Percentiles rank a stretch among this genome's conserved stretches.
phyloP scores from a whole-genome alignment of 345 rosid species.

The Melaleuca quinquenervia region DNA sequence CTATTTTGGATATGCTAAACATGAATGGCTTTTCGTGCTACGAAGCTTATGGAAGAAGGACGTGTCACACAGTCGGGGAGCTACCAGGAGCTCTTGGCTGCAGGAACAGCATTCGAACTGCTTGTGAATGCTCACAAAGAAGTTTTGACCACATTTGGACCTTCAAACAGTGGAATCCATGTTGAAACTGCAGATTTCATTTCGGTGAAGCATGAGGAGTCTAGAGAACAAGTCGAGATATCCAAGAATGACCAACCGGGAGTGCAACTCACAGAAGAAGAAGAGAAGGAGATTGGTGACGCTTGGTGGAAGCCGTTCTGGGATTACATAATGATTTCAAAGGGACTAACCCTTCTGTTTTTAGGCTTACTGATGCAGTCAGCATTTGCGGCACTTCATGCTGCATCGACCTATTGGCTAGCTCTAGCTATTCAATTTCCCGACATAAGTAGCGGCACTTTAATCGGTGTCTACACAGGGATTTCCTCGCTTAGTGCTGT shows the following conservation, averaged over 20 bases:
- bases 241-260: neutral
- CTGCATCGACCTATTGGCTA: constrained; percentile 18
- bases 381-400: constrained; percentile 15
- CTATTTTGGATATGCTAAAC: neutral
- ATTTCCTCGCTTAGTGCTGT: constrained; percentile 4
- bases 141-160: constrained; percentile 5
- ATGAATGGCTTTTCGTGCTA: neutral
- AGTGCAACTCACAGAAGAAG: constrained; percentile 26
- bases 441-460: neutral
- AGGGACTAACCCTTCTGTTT: constrained; percentile 4
- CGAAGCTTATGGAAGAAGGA: constrained; percentile 29
- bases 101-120: constrained; percentile 16
- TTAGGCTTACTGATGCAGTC: neutral
- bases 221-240: neutral
- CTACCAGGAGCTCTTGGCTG: constrained; percentile 12
- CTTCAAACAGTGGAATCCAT: neutral
- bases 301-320: constrained; percentile 15
- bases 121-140: constrained; percentile 26
- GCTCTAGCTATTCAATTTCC: constrained; percentile 11
- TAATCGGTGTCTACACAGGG: constrained; percentile 6
- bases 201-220: neutral
- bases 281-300: constrained; percentile 23
- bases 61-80: constrained; percentile 18
- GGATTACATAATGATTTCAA: constrained; percentile 11
- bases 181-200: neutral